phyloP scores from a whole-genome alignment of 2,329 filamentous ascomycete species.

The Sarocladium oryzae region DNA sequence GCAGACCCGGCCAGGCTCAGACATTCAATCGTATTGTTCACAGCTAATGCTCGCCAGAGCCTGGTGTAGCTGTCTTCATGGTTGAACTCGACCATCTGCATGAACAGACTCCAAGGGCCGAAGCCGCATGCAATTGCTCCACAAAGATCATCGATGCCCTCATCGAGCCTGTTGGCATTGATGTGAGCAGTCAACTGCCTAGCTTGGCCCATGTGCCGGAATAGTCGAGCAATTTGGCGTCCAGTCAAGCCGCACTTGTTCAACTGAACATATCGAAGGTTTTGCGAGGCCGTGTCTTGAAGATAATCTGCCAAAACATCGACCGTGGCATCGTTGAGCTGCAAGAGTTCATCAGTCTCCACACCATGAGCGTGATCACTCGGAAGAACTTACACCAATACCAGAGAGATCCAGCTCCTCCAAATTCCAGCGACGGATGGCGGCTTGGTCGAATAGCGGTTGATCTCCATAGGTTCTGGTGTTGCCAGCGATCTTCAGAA shows the following conservation, averaged over 20 bases:
- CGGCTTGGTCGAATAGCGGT: conserved; percentile 40
- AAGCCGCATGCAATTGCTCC: conserved; percentile 39
- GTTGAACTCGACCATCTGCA: conserved; percentile 53
- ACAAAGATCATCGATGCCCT: conserved; percentile 44
- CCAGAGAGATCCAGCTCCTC: conserved; percentile 49
- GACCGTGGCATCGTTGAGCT: conserved; percentile 45
- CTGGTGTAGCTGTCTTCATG: conserved; percentile 45
- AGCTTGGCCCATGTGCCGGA: conserved; percentile 42
- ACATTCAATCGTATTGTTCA: conserved; percentile 43
- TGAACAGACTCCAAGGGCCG: conserved; percentile 42
- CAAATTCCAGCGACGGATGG: conserved; percentile 37
- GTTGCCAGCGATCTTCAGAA: conserved; percentile 44
- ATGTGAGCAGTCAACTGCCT: conserved; percentile 42
- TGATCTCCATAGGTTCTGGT: conserved; percentile 39
- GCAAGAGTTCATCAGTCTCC: neutral
- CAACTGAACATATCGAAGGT: conserved; percentile 38
- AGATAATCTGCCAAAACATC: conserved; percentile 41
- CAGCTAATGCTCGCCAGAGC: conserved; percentile 41
- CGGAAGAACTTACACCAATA: conserved; percentile 36
- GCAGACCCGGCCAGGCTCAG: conserved; percentile 50
- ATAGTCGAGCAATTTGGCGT: conserved; percentile 41
- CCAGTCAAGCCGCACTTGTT: conserved; percentile 48
- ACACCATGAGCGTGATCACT: neutral
- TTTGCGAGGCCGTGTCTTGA: conserved; percentile 29
- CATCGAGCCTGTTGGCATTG: conserved; percentile 46